These are phyloP conservation scores for Myxozyma neotropica DNA, from an alignment of 805 yeast species.

Conservation along the genomic window DNA sequence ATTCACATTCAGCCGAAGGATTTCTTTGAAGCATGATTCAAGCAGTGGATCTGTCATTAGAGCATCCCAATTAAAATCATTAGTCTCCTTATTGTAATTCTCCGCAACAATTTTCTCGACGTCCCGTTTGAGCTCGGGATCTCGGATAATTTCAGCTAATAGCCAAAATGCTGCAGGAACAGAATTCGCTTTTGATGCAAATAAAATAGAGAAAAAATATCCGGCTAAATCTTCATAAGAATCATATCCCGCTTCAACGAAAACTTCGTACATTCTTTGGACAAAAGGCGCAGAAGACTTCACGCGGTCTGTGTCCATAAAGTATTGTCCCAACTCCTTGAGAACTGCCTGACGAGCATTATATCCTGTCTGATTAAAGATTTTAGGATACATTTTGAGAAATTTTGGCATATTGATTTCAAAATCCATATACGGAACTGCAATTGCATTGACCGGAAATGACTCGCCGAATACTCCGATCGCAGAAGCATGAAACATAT, in stretches of 20 bases:
- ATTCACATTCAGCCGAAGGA: constrained; percentile 13
- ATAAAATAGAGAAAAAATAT: constrained; percentile 17
- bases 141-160: constrained; percentile 4
- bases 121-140: constrained; percentile 3
- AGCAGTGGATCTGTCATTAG: constrained; percentile 9
- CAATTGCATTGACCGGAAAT: constrained; percentile 17
- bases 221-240: constrained; percentile 11
- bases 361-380: constrained; percentile 9
- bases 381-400: constrained; percentile 12
- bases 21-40: constrained; percentile 23
- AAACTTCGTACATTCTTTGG: not conserved
- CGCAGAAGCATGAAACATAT: constrained; percentile 12
- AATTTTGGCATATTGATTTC: constrained; percentile 22
- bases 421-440: constrained; percentile 11
- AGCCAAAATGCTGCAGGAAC: constrained; percentile 26
- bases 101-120: constrained; percentile 7
- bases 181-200: constrained; percentile 23
- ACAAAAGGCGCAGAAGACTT: constrained; percentile 5
- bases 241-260: not conserved
- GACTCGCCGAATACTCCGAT: constrained; percentile 22
- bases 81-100: constrained; percentile 3
- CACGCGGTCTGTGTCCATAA: constrained; percentile 4
- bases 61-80: constrained; percentile 15
- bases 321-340: constrained; percentile 13
- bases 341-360: constrained; percentile 18